These are phyloP conservation scores for Boletellus ananas DNA, from an alignment of 768 basidiomycete species.

Conservation along the genomic window DNA sequence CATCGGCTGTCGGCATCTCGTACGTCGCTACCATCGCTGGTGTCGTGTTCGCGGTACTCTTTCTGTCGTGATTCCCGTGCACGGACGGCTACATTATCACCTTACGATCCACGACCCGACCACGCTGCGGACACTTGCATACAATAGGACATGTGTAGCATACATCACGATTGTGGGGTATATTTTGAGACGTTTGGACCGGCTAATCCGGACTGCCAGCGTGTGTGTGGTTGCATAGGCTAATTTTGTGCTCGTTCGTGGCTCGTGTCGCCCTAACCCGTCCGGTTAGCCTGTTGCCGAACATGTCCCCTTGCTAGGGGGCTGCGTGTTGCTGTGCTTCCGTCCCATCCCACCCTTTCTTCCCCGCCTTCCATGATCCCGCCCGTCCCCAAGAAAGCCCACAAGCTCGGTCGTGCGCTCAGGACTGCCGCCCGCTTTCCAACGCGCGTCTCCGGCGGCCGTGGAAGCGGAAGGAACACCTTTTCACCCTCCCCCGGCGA, in stretches of 20 bases:
- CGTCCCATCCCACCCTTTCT: not conserved
- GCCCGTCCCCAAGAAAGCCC: constrained; percentile 38
- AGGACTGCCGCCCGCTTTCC: constrained; percentile 57
- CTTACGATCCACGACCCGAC: not conserved
- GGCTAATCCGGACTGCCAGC: too few relatives aligned
- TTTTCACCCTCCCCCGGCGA: constrained; percentile 56
- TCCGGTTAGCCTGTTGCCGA: not conserved
- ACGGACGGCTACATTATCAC: too few relatives aligned
- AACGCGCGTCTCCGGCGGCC: constrained; percentile 40
- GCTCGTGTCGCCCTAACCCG: too few relatives aligned
- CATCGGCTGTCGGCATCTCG: constrained; percentile 26
- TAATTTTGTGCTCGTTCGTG: too few relatives aligned
- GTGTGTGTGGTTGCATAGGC: too few relatives aligned
- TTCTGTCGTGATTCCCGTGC: constrained; percentile 28
- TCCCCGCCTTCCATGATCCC: constrained; percentile 22
- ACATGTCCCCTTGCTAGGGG: constrained; percentile 2
- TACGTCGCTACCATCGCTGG: constrained; percentile 29
- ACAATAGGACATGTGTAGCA: not conserved
- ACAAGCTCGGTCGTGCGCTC: constrained; percentile 58
- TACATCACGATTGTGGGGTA: not conserved
- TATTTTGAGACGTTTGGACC: not conserved
- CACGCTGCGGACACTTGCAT: not conserved
- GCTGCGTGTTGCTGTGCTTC: constrained; percentile 16
- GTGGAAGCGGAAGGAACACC: constrained; percentile 34
- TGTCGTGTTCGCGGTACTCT: constrained; percentile 32